A percentile compares a stretch with the other conserved stretches of the same genome.
Conservation (phyloP, 1,284 basidiomycete genomes). For the Moesziomyces sp. region DNA sequence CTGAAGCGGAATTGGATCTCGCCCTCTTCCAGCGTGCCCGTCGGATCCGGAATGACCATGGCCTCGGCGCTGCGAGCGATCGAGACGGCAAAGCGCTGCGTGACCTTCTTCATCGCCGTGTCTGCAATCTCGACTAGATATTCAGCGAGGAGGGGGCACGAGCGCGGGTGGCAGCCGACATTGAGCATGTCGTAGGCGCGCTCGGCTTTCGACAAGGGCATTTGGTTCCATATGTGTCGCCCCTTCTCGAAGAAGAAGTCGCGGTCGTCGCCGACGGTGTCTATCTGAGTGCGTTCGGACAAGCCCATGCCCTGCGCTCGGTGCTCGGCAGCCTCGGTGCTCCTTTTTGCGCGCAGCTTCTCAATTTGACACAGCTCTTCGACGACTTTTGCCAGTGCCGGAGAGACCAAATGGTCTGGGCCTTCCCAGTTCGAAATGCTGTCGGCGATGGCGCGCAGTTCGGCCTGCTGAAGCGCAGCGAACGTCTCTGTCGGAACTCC, state of each 20-base stretch:
- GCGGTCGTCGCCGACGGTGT: constrained; percentile 13
- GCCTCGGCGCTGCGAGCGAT: constrained; percentile 34
- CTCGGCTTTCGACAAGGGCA: constrained; percentile 50
- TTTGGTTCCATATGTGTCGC: constrained; percentile 43
- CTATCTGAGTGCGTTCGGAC: constrained; percentile 1
- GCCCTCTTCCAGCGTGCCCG: constrained; percentile 52
- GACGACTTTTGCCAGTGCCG: constrained; percentile 22
- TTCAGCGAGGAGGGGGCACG: constrained; percentile 38
- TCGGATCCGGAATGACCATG: constrained; percentile 34
- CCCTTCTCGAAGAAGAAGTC: constrained; percentile 27
- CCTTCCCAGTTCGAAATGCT: constrained; percentile 31
- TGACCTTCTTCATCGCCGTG: constrained; percentile 28
- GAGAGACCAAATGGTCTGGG: constrained; percentile 4
- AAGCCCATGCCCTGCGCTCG: constrained; percentile 34
- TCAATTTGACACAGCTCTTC: constrained; percentile 27
- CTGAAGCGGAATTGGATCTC: constrained; percentile 59
- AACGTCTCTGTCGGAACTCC: constrained; percentile 32
- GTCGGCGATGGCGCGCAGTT: constrained; percentile 24
- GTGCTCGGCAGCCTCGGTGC: constrained; percentile 25
- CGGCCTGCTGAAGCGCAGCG: constrained; percentile 20
- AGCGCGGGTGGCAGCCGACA: constrained; percentile 48
- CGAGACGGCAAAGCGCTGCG: constrained; percentile 31
- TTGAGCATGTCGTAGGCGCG: constrained; percentile 59
- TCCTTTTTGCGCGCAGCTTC: constrained; percentile 18
- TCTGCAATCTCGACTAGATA: constrained; percentile 21